These are phyloP conservation scores for Fonsecaea pugnacius DNA, from an alignment of 2,329 filamentous ascomycete genomes.

Conservation along the genomic window DNA sequence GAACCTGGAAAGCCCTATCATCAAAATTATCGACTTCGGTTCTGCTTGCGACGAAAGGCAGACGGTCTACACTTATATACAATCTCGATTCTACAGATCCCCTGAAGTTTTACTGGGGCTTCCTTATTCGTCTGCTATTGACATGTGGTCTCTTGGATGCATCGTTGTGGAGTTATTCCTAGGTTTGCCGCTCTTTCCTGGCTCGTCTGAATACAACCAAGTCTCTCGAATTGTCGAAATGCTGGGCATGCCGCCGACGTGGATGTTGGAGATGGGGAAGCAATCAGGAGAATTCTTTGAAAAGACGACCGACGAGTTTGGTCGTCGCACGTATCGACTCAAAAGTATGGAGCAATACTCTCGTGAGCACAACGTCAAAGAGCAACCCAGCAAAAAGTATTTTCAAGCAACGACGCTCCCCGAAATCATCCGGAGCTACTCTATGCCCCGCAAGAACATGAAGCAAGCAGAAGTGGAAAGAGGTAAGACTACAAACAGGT, in stretches of 20 bases:
- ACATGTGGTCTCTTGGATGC: slow-evolving; percentile 99
- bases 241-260: slow-evolving; percentile 92
- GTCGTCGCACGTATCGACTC: slow-evolving; percentile 83
- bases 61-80: slow-evolving; percentile 98
- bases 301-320: slow-evolving; percentile 88
- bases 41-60: slow-evolving; percentile 98
- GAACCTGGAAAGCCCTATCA: slow-evolving; percentile 97
- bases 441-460: slow-evolving; percentile 99
- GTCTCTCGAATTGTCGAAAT: slow-evolving; percentile 97
- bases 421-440: slow-evolving; percentile 96
- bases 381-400: slow-evolving; percentile 99
- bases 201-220: slow-evolving; percentile 98
- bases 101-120: slow-evolving; percentile 94
- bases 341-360: slow-evolving; percentile 99
- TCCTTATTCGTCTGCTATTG: slow-evolving; percentile 96
- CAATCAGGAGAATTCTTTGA: slow-evolving; percentile 98
- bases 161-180: slow-evolving; percentile 98
- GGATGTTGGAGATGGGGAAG: slow-evolving; percentile 99
- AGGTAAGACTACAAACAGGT: slow-evolving; percentile 63
- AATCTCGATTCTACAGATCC: slow-evolving; percentile 96
- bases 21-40: slow-evolving; percentile 99
- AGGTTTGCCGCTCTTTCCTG: slow-evolving; percentile 90
- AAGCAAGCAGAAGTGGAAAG: slow-evolving; percentile 94
- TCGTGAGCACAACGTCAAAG: slow-evolving; percentile 91
- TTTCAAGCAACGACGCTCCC: slow-evolving; percentile 92